Evolutionary conservation across 2,329 filamentous ascomycete species (phyloP).

Genomic region (Aspergillus sp.): DNA sequence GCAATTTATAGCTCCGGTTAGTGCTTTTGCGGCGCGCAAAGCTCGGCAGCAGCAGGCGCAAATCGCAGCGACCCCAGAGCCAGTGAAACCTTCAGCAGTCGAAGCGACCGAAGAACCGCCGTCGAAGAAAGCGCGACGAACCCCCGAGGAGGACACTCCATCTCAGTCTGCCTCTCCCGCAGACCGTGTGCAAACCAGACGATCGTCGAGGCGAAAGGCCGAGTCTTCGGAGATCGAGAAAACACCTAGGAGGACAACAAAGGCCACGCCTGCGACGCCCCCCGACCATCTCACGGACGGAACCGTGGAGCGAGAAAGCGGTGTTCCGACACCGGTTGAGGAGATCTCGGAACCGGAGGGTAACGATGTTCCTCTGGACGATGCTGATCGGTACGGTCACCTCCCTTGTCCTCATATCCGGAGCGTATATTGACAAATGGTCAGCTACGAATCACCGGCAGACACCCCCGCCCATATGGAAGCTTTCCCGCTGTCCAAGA

Average conservation of each 20-base stretch:
- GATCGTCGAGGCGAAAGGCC: constrained; percentile 19
- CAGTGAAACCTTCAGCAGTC: constrained; percentile 7
- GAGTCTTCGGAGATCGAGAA: constrained; percentile 12
- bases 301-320: background rate
- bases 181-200: constrained; percentile 15
- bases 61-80: constrained; percentile 15
- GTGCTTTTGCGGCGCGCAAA: constrained; percentile 43
- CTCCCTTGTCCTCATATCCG: background rate
- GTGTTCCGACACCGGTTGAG: constrained; percentile 12
- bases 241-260: constrained; percentile 8
- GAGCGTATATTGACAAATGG: constrained; percentile 12
- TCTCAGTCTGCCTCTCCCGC: constrained; percentile 13
- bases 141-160: constrained; percentile 19
- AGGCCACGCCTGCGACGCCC: constrained; percentile 4
- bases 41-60: constrained; percentile 35
- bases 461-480: constrained; percentile 29
- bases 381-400: constrained; percentile 24
- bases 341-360: constrained; percentile 19
- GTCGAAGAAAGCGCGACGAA: constrained; percentile 32
- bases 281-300: background rate
- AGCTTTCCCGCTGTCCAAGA: constrained; percentile 41
- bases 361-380: constrained; percentile 20
- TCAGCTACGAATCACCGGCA: constrained; percentile 31
- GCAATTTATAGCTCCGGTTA: constrained; percentile 32
- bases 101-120: constrained; percentile 29